Evolutionary conservation across 495 filamentous ascomycete species (phyloP).

Genomic region (Extremus antarcticus): DNA sequence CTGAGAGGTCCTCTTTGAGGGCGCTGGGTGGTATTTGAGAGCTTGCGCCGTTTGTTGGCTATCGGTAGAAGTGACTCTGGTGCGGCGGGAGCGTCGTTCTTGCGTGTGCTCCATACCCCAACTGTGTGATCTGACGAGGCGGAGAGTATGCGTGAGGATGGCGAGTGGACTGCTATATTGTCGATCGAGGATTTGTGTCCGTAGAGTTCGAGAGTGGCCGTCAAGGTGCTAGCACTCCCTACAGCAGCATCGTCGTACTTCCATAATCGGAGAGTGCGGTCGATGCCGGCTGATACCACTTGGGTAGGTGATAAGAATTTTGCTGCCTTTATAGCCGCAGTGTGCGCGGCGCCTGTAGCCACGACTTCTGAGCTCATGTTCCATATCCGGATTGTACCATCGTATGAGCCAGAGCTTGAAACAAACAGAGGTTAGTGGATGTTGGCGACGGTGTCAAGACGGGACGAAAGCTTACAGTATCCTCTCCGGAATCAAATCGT

Average conservation of each 20-base stretch:
- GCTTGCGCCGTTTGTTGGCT: slow-evolving; percentile 65
- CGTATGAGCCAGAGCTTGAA: slow-evolving; percentile 68
- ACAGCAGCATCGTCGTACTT: slow-evolving; percentile 53
- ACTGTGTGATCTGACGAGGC: slow-evolving; percentile 69
- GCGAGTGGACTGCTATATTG: slow-evolving; percentile 62
- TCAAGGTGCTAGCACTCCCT: slow-evolving; percentile 50
- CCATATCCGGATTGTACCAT: slow-evolving; percentile 81
- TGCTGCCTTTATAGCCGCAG: slow-evolving; percentile 61
- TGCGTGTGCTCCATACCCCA: slow-evolving; percentile 73
- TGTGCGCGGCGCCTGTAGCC: slow-evolving; percentile 60
- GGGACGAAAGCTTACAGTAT: not conserved
- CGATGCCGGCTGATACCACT: slow-evolving; percentile 69
- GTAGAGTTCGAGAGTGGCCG: slow-evolving; percentile 72
- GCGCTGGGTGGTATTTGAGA: slow-evolving; percentile 46
- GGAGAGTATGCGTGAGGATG: slow-evolving; percentile 67
- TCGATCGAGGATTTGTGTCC: slow-evolving; percentile 70
- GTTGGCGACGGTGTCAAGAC: no score
- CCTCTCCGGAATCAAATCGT: not conserved
- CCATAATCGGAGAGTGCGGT: slow-evolving; percentile 78
- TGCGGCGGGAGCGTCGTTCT: slow-evolving; percentile 59
- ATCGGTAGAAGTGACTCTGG: slow-evolving; percentile 53
- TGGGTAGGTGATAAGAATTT: slow-evolving; percentile 67
- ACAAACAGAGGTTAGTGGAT: no score
- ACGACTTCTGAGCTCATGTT: slow-evolving; percentile 69
- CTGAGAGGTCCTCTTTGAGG: slow-evolving; percentile 71